Evolutionary conservation across 768 basidiomycete genomes (phyloP).

Genomic region (Sarcomyxa edulis): DNA sequence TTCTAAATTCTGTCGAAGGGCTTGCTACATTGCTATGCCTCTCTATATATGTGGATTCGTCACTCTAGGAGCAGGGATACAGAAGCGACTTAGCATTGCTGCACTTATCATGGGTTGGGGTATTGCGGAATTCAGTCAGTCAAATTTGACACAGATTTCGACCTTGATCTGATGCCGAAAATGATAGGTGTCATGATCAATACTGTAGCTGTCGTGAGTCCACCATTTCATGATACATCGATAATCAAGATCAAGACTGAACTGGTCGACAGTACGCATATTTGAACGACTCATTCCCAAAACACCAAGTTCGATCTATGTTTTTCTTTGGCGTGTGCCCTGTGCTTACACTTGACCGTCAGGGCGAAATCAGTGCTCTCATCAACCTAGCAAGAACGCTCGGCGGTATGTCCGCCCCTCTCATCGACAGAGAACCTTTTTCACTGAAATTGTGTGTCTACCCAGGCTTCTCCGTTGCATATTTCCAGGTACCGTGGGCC

Average conservation of each 20-base stretch:
- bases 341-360: not conserved
- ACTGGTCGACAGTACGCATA: slow-evolving; percentile 20
- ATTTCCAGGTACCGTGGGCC: slow-evolving; percentile 57
- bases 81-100: slow-evolving; percentile 46
- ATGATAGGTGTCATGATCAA: slow-evolving; percentile 51
- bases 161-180: too few species aligned
- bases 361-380: slow-evolving; percentile 53
- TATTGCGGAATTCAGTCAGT: slow-evolving; percentile 52
- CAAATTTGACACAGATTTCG: too few species aligned
- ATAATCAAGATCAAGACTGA: slow-evolving; percentile 30
- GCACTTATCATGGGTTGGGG: slow-evolving; percentile 67
- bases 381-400: slow-evolving; percentile 48
- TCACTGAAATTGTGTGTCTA: not conserved
- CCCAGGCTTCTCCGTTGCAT: slow-evolving; percentile 48
- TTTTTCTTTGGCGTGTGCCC: not conserved
- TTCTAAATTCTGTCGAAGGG: slow-evolving; percentile 29
- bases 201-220: slow-evolving; percentile 59
- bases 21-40: slow-evolving; percentile 53
- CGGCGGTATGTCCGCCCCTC: slow-evolving; percentile 26
- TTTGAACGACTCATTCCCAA: slow-evolving; percentile 46
- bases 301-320: slow-evolving; percentile 25
- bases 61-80: slow-evolving; percentile 47
- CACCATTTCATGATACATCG: slow-evolving; percentile 21
- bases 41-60: slow-evolving; percentile 62
- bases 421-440: not conserved